Conservation (phyloP, 495 filamentous ascomycete genomes). For the Penicillium chermesinum region DNA sequence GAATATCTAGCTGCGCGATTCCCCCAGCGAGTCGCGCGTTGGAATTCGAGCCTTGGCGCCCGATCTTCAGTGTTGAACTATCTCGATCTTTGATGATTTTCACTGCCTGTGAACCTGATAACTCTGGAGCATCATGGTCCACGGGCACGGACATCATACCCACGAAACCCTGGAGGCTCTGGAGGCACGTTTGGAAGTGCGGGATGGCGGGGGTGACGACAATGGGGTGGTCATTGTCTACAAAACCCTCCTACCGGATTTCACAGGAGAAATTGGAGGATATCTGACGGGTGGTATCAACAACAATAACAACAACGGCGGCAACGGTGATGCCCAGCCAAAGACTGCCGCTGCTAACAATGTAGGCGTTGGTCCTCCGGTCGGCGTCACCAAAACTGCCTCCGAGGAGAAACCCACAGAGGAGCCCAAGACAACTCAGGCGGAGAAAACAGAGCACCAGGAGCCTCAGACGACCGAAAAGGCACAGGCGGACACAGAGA, state of each 20-base stretch:
- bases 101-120: not conserved
- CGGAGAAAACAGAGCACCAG: not conserved
- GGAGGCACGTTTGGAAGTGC: constrained; percentile 13
- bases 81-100: not conserved
- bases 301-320: constrained; percentile 2
- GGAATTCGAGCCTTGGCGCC: constrained; percentile 14
- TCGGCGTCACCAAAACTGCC: constrained; percentile 10
- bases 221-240: constrained; percentile 15
- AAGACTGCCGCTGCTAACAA: constrained; percentile 1
- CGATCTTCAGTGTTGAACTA: constrained; percentile 9
- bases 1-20: constrained; percentile 14
- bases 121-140: constrained; percentile 16
- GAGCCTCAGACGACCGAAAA: constrained; percentile 1
- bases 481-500: not conserved
- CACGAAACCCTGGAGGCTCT: constrained; percentile 12
- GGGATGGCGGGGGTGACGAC: constrained; percentile 1
- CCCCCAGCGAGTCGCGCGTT: constrained; percentile 17
- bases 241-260: constrained; percentile 13
- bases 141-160: constrained; percentile 25
- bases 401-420: constrained; percentile 6
- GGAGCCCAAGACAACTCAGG: not conserved
- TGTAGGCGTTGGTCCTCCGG: constrained; percentile 20
- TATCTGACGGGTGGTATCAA: constrained; percentile 3
- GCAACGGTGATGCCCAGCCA: constrained; percentile 3
- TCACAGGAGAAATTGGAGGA: constrained; percentile 11